Evolutionary conservation across 352 stramenopile genomes (phyloP).

Genomic region (Globisporangium takayamanum): DNA sequence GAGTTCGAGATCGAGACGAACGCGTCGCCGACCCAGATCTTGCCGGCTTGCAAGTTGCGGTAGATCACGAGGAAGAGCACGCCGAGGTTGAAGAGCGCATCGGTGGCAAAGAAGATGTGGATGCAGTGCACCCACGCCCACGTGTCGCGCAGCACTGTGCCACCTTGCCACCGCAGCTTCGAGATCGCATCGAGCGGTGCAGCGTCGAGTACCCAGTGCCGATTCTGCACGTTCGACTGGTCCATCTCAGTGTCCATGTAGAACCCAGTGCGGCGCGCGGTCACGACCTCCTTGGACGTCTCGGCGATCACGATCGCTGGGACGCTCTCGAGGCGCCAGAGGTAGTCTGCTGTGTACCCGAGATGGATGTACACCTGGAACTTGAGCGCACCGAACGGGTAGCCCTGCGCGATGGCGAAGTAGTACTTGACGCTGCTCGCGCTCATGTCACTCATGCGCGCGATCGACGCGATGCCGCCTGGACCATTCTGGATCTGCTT

Average conservation of each 20-base stretch:
- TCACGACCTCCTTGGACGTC: no score
- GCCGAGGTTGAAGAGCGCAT: slow-evolving; percentile 30
- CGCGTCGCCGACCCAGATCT: slow-evolving; percentile 44
- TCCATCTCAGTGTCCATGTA: slow-evolving; percentile 22
- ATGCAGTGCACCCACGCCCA: slow-evolving; percentile 51
- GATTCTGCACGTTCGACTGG: slow-evolving; percentile 32
- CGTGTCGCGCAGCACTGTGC: slow-evolving; percentile 23
- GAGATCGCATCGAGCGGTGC: no score
- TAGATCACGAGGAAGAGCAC: slow-evolving; percentile 33
- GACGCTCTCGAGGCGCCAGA: no score
- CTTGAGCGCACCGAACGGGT: no score
- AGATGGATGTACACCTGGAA: no score
- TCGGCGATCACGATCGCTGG: no score
- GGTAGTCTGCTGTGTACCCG: no score
- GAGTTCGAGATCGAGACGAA: slow-evolving; percentile 39
- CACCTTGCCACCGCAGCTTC: slow-evolving; percentile 15
- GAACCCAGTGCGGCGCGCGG: slow-evolving; percentile 1
- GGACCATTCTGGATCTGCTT: not conserved
- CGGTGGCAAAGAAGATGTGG: slow-evolving; percentile 34
- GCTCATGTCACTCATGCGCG: no score
- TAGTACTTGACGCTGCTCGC: no score
- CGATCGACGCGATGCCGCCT: no score
- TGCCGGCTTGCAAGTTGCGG: slow-evolving; percentile 22
- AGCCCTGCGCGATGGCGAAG: no score
- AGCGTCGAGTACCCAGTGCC: slow-evolving; percentile 10